Conservation (phyloP, 2,329 filamentous ascomycete species). For the Colletotrichum horii region DNA sequence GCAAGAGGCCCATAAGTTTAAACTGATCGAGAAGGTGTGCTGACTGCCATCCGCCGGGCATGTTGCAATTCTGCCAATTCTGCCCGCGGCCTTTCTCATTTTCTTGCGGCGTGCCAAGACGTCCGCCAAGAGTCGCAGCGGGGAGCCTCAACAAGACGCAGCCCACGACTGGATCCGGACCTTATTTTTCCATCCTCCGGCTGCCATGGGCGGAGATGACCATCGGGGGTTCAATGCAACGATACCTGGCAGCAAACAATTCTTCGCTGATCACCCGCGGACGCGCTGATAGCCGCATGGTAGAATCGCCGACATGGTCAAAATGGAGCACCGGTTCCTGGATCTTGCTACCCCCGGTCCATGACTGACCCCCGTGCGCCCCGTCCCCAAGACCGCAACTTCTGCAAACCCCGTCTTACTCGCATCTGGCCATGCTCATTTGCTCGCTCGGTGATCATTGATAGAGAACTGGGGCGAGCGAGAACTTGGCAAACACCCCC, state of each 20-base stretch:
- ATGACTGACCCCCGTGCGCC: background rate
- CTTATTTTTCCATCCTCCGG: conserved; percentile 9
- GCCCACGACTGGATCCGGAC: conserved; percentile 13
- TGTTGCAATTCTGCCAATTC: background rate
- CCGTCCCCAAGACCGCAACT: background rate
- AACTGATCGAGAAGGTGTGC: background rate
- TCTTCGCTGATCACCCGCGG: background rate
- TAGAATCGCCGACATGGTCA: background rate
- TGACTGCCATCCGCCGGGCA: background rate
- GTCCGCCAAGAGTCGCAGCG: conserved; percentile 5
- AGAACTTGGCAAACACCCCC: background rate
- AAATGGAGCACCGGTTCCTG: background rate
- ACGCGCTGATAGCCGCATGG: conserved; percentile 1
- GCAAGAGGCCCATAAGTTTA: background rate
- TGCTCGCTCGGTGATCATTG: background rate
- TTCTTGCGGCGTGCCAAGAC: conserved; percentile 12
- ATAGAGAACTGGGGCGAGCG: background rate
- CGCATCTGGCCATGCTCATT: background rate
- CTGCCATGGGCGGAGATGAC: conserved; percentile 11
- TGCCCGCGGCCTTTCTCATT: background rate
- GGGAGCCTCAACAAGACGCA: conserved; percentile 11
- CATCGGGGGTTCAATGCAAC: background rate
- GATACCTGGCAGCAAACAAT: conserved; percentile 12
- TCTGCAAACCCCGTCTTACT: conserved; percentile 6
- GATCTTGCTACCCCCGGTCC: background rate